Evolutionary conservation across 768 basidiomycete genomes (phyloP).

Genomic region (Coprinellus micaceus): DNA sequence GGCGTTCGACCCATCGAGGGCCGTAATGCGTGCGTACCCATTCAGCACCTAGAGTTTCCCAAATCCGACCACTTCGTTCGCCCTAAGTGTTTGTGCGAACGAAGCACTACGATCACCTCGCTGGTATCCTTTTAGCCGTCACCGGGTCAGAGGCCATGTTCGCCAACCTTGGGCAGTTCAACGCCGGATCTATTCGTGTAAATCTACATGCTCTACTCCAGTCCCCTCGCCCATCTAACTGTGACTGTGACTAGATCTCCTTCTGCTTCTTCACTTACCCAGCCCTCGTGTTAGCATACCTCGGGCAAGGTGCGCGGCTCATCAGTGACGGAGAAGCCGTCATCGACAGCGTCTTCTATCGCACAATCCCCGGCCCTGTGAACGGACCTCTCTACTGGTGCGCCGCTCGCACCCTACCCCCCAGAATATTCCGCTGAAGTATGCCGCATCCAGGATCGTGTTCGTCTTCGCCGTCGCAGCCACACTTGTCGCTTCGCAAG

Average conservation of each 20-base stretch:
- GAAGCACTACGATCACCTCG: slow-evolving; percentile 53
- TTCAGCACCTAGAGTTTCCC: slow-evolving; percentile 34
- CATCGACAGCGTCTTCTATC: slow-evolving; percentile 58
- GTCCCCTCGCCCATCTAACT: background rate
- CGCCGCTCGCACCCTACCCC: no score
- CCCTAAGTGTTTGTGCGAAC: slow-evolving; percentile 61
- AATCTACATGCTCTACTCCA: slow-evolving; percentile 5
- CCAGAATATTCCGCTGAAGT: no score
- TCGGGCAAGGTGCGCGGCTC: slow-evolving; percentile 67
- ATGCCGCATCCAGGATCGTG: slow-evolving; percentile 55
- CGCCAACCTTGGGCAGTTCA: slow-evolving; percentile 71
- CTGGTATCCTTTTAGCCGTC: slow-evolving; percentile 62
- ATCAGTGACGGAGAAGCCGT: slow-evolving; percentile 48
- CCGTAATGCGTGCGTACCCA: slow-evolving; percentile 46
- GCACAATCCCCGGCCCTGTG: slow-evolving; percentile 53
- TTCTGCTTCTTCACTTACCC: slow-evolving; percentile 57
- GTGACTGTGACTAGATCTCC: slow-evolving; percentile 34
- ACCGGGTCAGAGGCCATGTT: slow-evolving; percentile 70
- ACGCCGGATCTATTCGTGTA: slow-evolving; percentile 54
- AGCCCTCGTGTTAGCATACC: slow-evolving; percentile 58
- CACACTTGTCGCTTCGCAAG: slow-evolving; percentile 61
- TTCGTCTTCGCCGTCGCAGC: slow-evolving; percentile 64
- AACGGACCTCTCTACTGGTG: slow-evolving; percentile 61
- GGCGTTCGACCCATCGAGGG: slow-evolving; percentile 60
- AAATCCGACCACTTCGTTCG: background rate